These are phyloP conservation scores for Leccinum holopus DNA, from an alignment of 1,284 basidiomycete genomes.

Conservation along the genomic window DNA sequence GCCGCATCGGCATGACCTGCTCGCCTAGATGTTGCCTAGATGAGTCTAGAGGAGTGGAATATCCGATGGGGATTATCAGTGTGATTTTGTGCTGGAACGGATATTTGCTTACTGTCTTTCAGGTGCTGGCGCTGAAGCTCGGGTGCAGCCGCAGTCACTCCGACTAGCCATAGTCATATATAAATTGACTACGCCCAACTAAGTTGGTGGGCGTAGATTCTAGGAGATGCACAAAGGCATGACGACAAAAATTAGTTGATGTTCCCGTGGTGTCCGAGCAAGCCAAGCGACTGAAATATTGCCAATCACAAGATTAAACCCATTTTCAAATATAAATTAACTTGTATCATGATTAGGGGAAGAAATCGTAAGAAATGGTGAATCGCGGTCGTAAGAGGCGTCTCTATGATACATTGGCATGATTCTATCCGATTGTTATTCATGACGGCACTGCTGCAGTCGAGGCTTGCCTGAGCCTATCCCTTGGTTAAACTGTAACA, in stretches of 20 bases:
- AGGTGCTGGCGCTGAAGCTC: neutral
- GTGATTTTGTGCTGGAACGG: constrained; percentile 3
- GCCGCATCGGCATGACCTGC: constrained; percentile 1
- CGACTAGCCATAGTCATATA: neutral
- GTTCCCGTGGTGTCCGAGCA: constrained; percentile 12
- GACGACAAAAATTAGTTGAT: neutral
- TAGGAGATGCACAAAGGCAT: neutral
- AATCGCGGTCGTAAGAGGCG: constrained; percentile 13
- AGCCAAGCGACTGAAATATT: neutral
- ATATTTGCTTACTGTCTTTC: neutral
- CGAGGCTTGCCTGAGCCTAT: constrained; percentile 24
- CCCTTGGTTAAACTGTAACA: constrained; percentile 12
- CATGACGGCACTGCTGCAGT: constrained; percentile 14
- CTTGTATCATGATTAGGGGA: constrained; percentile 4
- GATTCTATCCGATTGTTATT: constrained; percentile 18
- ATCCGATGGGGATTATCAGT: neutral
- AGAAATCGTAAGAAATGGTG: constrained; percentile 2
- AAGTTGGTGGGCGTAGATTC: neutral
- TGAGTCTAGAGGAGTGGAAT: neutral
- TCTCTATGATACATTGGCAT: constrained; percentile 22
- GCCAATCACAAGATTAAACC: neutral
- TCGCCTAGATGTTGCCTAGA: neutral
- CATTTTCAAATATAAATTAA: constrained; percentile 3
- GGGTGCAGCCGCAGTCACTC: neutral
- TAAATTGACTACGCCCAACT: neutral